Conservation (phyloP, 805 yeast species). For the Cyberlindnera xylosilytica region DNA sequence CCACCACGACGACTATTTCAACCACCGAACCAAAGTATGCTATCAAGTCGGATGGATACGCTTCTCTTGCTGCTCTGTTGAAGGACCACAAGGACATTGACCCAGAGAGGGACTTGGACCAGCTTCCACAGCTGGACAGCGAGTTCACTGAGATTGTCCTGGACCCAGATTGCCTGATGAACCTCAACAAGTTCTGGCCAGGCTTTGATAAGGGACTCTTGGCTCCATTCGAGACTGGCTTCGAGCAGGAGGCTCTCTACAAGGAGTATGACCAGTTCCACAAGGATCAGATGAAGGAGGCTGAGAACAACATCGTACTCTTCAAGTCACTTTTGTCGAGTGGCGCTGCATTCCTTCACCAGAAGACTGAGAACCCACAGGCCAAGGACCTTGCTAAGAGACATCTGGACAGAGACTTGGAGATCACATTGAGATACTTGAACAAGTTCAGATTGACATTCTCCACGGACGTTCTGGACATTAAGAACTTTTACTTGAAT, state of each 20-base stretch:
- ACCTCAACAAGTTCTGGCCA: slow-evolving; percentile 23
- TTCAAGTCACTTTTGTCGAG: slow-evolving; percentile 24
- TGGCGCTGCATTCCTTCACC: slow-evolving; percentile 22
- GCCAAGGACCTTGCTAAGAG: slow-evolving; percentile 13
- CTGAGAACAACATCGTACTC: slow-evolving; percentile 23
- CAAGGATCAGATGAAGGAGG: slow-evolving; percentile 18
- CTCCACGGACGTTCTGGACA: slow-evolving; percentile 7
- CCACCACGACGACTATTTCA: neutral
- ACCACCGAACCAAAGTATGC: slow-evolving; percentile 14
- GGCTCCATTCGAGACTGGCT: slow-evolving; percentile 15
- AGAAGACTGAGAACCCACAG: slow-evolving; percentile 11
- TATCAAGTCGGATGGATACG: slow-evolving; percentile 18
- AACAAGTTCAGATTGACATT: slow-evolving; percentile 23
- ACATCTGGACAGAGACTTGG: slow-evolving; percentile 23
- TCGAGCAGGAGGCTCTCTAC: slow-evolving; percentile 23
- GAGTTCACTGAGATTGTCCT: slow-evolving; percentile 24
- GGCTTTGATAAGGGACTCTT: slow-evolving; percentile 8
- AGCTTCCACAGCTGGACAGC: slow-evolving; percentile 16
- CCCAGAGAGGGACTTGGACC: slow-evolving; percentile 16
- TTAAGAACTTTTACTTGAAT: slow-evolving; percentile 18
- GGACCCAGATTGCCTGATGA: slow-evolving; percentile 23
- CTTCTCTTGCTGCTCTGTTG: slow-evolving; percentile 15
- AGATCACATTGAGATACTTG: slow-evolving; percentile 24
- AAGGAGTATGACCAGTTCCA: slow-evolving; percentile 23
- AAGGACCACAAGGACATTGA: slow-evolving; percentile 20